Conservation (phyloP, 768 basidiomycete species). For the Suillus fuscotomentosus region DNA sequence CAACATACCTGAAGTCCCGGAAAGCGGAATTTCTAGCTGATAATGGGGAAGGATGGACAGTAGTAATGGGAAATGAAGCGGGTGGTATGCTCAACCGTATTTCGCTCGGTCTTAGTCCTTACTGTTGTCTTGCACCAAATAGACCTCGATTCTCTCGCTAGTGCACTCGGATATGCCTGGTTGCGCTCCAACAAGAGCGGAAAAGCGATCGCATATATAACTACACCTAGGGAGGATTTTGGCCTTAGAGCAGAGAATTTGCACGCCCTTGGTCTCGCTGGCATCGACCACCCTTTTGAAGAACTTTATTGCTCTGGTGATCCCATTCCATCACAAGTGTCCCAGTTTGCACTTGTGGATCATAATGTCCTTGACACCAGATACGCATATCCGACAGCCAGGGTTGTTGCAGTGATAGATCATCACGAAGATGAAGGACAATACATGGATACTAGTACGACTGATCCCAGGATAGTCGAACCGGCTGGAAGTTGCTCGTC, state of each 20-base stretch:
- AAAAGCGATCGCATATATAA: conserved; percentile 69
- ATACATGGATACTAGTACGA: conserved; percentile 47
- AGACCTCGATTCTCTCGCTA: conserved; percentile 93
- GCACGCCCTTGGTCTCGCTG: background rate
- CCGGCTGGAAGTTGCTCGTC: conserved; percentile 80
- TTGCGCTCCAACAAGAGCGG: conserved; percentile 53
- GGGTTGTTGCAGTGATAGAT: conserved; percentile 82
- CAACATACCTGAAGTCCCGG: conserved; percentile 41
- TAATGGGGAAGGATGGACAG: conserved; percentile 65
- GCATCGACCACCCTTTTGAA: conserved; percentile 21
- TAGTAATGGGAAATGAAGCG: conserved; percentile 95
- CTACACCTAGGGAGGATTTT: conserved; percentile 67
- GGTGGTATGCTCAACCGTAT: conserved; percentile 57
- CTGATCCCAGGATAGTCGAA: conserved; percentile 63
- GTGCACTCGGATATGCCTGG: conserved; percentile 83
- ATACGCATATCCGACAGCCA: conserved; percentile 39
- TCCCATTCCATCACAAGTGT: conserved; percentile 38
- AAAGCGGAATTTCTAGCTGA: conserved; percentile 65
- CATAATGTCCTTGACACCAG: conserved; percentile 69
- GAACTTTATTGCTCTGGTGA: conserved; percentile 72
- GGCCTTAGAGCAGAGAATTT: conserved; percentile 54
- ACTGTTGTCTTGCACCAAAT: background rate
- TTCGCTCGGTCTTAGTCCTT: background rate
- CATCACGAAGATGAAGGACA: conserved; percentile 87
- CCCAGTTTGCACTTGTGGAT: conserved; percentile 81